Conservation (phyloP, 805 yeast species). For the Geotrichum ghanense region DNA sequence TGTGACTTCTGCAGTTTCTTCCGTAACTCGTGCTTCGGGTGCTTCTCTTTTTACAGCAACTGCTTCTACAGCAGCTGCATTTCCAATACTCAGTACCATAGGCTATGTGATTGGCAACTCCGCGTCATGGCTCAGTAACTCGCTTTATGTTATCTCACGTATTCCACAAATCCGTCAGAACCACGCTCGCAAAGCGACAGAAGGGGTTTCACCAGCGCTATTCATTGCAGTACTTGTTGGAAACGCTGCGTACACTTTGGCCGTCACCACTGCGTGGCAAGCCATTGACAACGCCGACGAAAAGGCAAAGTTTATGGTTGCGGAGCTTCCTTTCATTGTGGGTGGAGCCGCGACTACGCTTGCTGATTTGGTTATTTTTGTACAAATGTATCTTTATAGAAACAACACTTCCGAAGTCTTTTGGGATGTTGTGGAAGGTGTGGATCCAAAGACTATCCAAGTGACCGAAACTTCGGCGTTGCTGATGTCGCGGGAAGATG, state of each 20-base stretch:
- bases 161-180: conserved; percentile 33
- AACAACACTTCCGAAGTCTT: background rate
- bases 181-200: conserved; percentile 30
- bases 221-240: conserved; percentile 22
- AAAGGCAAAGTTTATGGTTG: conserved; percentile 16
- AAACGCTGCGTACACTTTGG: conserved; percentile 18
- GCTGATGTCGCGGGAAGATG: too few relatives aligned
- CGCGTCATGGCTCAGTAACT: conserved; percentile 10
- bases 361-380: conserved; percentile 18
- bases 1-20: conserved; percentile 3
- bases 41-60: background rate
- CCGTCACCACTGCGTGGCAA: conserved; percentile 20
- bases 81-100: conserved; percentile 4
- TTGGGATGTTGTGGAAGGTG: too few relatives aligned
- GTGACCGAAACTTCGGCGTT: too few relatives aligned
- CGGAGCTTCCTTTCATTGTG: conserved; percentile 21
- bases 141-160: conserved; percentile 19
- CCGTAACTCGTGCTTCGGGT: conserved; percentile 6
- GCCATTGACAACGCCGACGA: conserved; percentile 8
- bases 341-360: conserved; percentile 18
- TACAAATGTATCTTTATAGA: conserved; percentile 15
- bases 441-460: too few relatives aligned
- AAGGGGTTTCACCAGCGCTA: conserved; percentile 22
- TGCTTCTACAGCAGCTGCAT: background rate
- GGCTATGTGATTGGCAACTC: conserved; percentile 7